Percentiles rank a stretch among this genome's conserved stretches.
Evolutionary conservation across 2,329 filamentous ascomycete species (phyloP).

Genomic region (Colletotrichum nymphaeae): DNA sequence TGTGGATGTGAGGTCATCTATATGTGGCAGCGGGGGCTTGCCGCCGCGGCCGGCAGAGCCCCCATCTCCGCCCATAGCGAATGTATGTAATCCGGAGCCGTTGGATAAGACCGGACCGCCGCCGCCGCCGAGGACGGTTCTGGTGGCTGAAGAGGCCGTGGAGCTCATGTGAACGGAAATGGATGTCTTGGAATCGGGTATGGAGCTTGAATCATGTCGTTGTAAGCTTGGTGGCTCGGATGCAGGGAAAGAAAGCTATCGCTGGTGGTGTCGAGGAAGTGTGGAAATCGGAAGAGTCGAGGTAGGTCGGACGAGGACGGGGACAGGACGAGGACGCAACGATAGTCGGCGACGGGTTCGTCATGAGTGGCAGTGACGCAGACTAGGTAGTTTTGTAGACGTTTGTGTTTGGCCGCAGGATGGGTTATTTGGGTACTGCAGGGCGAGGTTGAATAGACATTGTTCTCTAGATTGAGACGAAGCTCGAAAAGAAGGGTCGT

Average conservation of each 20-base stretch:
- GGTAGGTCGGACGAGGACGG: conserved; percentile 26
- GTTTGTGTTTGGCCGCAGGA: not conserved
- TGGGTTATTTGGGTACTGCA: conserved; percentile 23
- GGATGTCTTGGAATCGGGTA: conserved; percentile 2
- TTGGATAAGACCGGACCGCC: conserved; percentile 29
- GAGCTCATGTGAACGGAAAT: conserved; percentile 33
- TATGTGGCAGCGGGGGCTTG: conserved; percentile 59
- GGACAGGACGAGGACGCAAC: conserved; percentile 27
- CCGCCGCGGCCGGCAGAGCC: conserved; percentile 36
- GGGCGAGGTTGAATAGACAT: conserved; percentile 10
- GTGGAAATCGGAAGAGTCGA: conserved; percentile 23
- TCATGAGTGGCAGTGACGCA: conserved; percentile 34
- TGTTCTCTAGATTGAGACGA: conserved; percentile 15
- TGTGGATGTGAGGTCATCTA: conserved; percentile 63
- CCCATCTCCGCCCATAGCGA: conserved; percentile 32
- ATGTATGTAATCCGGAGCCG: conserved; percentile 30
- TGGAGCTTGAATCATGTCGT: conserved; percentile 32
- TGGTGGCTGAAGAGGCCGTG: conserved; percentile 33
- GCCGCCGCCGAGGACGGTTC: conserved; percentile 34
- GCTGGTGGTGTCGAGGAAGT: not conserved
- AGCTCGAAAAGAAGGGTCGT: not conserved
- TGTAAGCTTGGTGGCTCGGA: conserved; percentile 14
- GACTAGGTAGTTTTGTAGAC: conserved; percentile 24
- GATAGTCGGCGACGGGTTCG: conserved; percentile 28
- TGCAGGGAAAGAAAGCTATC: not conserved